Evolutionary conservation across 2,329 filamentous ascomycete species (phyloP).

Genomic region (Microsporum canis): DNA sequence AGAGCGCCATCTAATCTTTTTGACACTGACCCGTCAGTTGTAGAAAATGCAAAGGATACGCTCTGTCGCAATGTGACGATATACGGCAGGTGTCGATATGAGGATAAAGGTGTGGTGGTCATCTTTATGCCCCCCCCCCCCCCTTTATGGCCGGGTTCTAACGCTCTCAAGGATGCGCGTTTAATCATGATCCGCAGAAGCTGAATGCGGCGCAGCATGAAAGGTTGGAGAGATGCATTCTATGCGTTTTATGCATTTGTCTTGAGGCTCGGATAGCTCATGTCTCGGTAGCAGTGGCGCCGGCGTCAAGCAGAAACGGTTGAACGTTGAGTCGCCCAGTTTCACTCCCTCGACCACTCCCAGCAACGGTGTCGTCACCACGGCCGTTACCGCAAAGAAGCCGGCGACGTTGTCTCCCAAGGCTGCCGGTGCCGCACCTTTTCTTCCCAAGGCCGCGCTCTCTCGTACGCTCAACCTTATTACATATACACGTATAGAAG

Average conservation of each 20-base stretch:
- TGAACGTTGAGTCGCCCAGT: conserved; percentile 93
- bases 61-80: conserved; percentile 87
- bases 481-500: not conserved
- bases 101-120: conserved; percentile 55
- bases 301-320: conserved; percentile 48
- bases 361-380: conserved; percentile 34
- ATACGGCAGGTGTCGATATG: conserved; percentile 84
- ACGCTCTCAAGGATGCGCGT: conserved; percentile 53
- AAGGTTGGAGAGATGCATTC: conserved; percentile 24
- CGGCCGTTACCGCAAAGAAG: conserved; percentile 43
- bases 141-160: conserved; percentile 10
- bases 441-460: conserved; percentile 30
- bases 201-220: conserved; percentile 26
- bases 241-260: not conserved
- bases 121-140: not conserved
- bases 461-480: conserved; percentile 23
- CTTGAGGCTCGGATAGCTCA: conserved; percentile 2
- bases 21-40: conserved; percentile 3
- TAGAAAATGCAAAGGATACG: conserved; percentile 73
- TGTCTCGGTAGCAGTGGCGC: not conserved
- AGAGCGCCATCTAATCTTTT: not conserved
- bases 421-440: conserved; percentile 68
- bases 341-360: conserved; percentile 59
- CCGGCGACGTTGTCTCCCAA: conserved; percentile 65
- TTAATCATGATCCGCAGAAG: conserved; percentile 70